These are phyloP conservation scores for Coriaria nepalensis DNA, from an alignment of 306 rosid species.

Conservation along the genomic window DNA sequence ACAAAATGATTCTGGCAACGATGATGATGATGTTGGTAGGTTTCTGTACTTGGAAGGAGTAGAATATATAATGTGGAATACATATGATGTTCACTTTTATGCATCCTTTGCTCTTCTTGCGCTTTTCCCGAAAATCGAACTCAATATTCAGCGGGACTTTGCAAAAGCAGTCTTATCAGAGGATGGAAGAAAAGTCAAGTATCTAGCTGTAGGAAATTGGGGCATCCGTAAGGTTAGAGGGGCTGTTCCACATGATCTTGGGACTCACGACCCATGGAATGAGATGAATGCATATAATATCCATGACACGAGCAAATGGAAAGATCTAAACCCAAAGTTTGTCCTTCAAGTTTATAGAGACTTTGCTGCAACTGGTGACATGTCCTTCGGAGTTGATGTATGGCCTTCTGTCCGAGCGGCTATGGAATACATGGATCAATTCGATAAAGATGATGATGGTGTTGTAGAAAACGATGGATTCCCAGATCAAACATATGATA, in stretches of 20 bases:
- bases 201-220: conserved; percentile 81
- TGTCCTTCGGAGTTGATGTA: conserved; percentile 92
- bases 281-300: conserved; percentile 97
- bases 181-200: conserved; percentile 89
- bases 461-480: conserved; percentile 90
- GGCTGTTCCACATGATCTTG: conserved; percentile 93
- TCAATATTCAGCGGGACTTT: conserved; percentile 86
- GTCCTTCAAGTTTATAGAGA: conserved; percentile 92
- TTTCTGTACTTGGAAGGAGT: conserved; percentile 96
- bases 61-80: conserved; percentile 96
- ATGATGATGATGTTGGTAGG: conserved; percentile 68
- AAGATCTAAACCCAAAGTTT: conserved; percentile 91
- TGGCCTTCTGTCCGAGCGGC: conserved; percentile 99
- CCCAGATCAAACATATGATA: conserved; percentile 95
- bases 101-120: conserved; percentile 98
- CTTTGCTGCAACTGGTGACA: conserved; percentile 79
- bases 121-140: conserved; percentile 86
- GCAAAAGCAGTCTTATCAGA: conserved; percentile 90
- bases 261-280: conserved; percentile 94
- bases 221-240: conserved; percentile 98
- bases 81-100: conserved; percentile 95
- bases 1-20: conserved; percentile 14
- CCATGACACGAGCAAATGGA: conserved; percentile 95
- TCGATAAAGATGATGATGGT: conserved; percentile 81
- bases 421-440: conserved; percentile 87